Base-by-base conservation (phyloP, 208 protist genomes). In the Wallacemonas sp. region DNA sequence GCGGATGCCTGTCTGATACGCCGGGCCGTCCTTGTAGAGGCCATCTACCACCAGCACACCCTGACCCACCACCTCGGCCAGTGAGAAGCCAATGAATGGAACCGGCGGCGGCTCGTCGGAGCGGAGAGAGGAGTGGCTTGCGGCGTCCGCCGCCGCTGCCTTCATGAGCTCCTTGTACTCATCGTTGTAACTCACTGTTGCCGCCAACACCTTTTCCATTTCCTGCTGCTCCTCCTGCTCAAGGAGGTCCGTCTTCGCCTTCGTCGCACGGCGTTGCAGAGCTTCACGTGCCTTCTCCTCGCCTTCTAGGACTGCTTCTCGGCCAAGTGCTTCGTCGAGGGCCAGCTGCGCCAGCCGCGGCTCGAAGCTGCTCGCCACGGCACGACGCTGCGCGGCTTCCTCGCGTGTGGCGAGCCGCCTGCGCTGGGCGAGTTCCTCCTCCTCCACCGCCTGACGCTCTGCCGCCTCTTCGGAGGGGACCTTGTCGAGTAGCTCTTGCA, bases 31-130 rank as follows among this genome's bases (percentile, higher is more conserved):
- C 65, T 55, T 59, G 52, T 77, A 81, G 9, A 81, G 62, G 4
- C 74, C 74, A 15, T 73, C 71, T 22, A 87, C 74, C 2, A 71
- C 48, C 33, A 87, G 45, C 2, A 65, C 52, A 1, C 67, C 30
- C 3, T 73, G 53, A 13, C 37, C 29, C 33, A 71, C 68, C 21
- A 69, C 67, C 53, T 83, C 78, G 17, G 66, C 63, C 1, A 84
- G 65, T 0, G 74, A 83, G 53, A 84, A 79, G 24, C 81, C 81
- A 39, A 84, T 74, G 61, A 87, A 87, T 0, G 74, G 73, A n/a
- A 68, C 63, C 3, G 75, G 72, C 3, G 62, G 58, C 45, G 45
- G 45, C 29, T 59, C 53, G n/a, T 59, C 36, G 41, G 36, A 17
- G 17, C 15, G 8, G 36, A 59, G 24, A 22, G 53, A 42, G n/a